Conservation (phyloP, 345 rosid species). For the Eucalyptus albens region DNA sequence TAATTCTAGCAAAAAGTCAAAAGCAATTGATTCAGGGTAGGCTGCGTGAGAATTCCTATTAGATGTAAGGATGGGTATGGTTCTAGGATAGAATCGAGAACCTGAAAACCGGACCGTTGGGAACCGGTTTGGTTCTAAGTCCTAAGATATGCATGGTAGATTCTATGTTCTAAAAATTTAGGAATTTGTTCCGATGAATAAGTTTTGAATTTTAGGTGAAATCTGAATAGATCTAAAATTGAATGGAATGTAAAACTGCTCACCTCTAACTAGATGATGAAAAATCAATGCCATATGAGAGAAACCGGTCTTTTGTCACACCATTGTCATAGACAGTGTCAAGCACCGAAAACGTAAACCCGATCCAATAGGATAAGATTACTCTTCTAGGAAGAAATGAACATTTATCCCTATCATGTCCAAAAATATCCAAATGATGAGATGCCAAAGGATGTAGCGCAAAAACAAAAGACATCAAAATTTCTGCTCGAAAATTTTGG, state of each 20-base stretch:
- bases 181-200: too few species aligned
- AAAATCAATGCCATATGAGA: neutral
- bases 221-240: accelerated
- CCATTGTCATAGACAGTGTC: neutral
- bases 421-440: neutral
- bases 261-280: neutral
- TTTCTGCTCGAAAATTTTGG: neutral
- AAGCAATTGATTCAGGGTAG: neutral
- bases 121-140: too few species aligned
- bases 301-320: neutral
- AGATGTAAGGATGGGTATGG: too few species aligned
- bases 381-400: neutral
- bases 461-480: neutral
- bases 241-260: accelerated
- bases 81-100: too few species aligned
- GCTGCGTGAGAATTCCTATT: neutral
- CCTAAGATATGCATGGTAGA: too few species aligned
- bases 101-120: accelerated
- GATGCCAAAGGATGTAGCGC: neutral
- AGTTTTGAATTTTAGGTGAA: too few species aligned
- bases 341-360: neutral
- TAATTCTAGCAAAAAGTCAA: neutral
- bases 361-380: neutral
- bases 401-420: neutral
- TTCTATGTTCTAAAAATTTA: too few species aligned